These are phyloP conservation scores for Tolypocladium pustulatum DNA, from an alignment of 2,329 filamentous ascomycete genomes.

Conservation along the genomic window DNA sequence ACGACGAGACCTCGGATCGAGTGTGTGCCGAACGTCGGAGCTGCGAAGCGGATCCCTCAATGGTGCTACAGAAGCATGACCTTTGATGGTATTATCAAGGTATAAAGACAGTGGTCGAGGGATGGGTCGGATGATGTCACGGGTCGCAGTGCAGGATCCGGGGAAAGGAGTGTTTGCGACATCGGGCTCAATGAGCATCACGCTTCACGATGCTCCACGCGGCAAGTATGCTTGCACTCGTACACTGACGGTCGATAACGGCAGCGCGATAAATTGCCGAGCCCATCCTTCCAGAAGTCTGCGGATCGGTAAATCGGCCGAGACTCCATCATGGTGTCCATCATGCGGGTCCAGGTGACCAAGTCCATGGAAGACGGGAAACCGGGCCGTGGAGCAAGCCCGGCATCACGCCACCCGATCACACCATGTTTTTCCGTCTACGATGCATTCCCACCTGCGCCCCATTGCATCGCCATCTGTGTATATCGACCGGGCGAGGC, in stretches of 20 bases:
- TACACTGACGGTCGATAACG: neutral
- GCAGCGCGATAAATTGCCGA: neutral
- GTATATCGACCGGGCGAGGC: neutral
- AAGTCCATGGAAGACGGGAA: neutral
- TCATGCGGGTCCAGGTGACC: neutral
- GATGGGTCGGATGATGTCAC: neutral
- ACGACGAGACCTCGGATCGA: neutral
- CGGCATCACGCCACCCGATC: neutral
- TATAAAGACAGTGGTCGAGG: neutral
- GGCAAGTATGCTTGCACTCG: neutral
- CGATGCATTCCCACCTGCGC: neutral
- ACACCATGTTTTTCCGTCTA: neutral
- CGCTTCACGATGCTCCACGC: neutral
- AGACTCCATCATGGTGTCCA: neutral
- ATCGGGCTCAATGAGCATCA: neutral
- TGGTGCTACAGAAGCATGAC: neutral
- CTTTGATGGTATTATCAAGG: neutral
- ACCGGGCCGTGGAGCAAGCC: neutral
- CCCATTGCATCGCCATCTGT: neutral
- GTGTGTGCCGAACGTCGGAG: neutral
- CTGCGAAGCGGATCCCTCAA: neutral
- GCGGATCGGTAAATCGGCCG: neutral
- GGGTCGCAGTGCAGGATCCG: neutral
- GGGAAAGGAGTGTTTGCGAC: neutral
- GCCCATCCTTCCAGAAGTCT: neutral